phyloP scores from a whole-genome alignment of 2,329 filamentous ascomycete genomes.

The Emmonsia crescens region DNA sequence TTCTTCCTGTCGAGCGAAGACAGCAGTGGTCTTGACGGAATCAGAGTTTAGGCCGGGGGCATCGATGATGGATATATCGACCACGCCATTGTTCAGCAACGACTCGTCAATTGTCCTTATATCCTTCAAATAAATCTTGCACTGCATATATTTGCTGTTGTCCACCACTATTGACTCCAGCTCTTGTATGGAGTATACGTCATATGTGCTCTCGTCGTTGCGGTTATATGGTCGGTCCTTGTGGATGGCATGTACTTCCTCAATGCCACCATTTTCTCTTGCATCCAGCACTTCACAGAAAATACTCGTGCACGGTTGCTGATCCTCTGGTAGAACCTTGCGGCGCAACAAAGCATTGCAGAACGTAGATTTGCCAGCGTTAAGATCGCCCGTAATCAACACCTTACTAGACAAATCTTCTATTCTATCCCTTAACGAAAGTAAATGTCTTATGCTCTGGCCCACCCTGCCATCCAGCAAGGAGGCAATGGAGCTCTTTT shows the following conservation, averaged over 20 bases:
- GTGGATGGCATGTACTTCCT: slow-evolving; percentile 93
- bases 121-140: slow-evolving; percentile 94
- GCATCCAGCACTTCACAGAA: slow-evolving; percentile 96
- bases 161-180: slow-evolving; percentile 85
- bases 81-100: slow-evolving; percentile 89
- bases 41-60: slow-evolving; percentile 92
- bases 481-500: slow-evolving; percentile 82
- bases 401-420: slow-evolving; percentile 98
- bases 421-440: slow-evolving; percentile 79
- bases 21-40: slow-evolving; percentile 90
- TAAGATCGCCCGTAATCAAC: slow-evolving; percentile 86
- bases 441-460: slow-evolving; percentile 82
- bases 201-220: slow-evolving; percentile 87
- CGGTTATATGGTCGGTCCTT: slow-evolving; percentile 70
- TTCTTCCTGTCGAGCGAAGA: slow-evolving; percentile 94
- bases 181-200: slow-evolving; percentile 66
- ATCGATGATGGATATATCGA: slow-evolving; percentile 95
- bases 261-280: slow-evolving; percentile 76
- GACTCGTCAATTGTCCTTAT: slow-evolving; percentile 83
- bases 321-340: slow-evolving; percentile 89
- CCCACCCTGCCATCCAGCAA: slow-evolving; percentile 88
- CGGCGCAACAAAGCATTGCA: slow-evolving; percentile 92
- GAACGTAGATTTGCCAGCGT: slow-evolving; percentile 96
- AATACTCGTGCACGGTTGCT: slow-evolving; percentile 95
- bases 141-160: slow-evolving; percentile 79